phyloP scores from a whole-genome alignment of 176 grass and related monocot genomes.

The Carex pumila region DNA sequence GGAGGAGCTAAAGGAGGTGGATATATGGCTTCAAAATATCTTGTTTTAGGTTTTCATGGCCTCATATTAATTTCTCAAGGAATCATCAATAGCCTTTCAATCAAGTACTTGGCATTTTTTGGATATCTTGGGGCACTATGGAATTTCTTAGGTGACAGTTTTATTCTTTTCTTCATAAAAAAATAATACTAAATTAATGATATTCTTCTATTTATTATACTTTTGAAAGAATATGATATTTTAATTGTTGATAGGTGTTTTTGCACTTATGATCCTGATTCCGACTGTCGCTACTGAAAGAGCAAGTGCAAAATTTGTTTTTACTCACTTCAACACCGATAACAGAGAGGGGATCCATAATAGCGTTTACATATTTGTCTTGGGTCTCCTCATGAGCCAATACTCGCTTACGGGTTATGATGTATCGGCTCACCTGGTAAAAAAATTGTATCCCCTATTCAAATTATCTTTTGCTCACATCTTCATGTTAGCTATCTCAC shows the following conservation, averaged over 20 bases:
- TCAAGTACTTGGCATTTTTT: slow-evolving; percentile 40
- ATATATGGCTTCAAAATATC: slow-evolving; percentile 63
- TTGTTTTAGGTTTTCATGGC: slow-evolving; percentile 47
- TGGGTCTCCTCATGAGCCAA: slow-evolving; percentile 64
- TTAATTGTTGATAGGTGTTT: slow-evolving; percentile 15
- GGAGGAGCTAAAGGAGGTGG: slow-evolving; percentile 55
- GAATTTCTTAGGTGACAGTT: slow-evolving; percentile 36
- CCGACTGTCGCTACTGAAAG: slow-evolving; percentile 40
- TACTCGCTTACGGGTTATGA: slow-evolving; percentile 64
- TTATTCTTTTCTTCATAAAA: not conserved
- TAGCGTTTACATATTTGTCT: slow-evolving; percentile 49
- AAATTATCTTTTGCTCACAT: not conserved
- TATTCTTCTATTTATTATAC: not conserved
- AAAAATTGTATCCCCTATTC: not conserved
- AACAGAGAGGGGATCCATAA: slow-evolving; percentile 43
- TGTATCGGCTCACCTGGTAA: slow-evolving; percentile 72
- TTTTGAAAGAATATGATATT: too few relatives aligned
- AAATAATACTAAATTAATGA: not conserved
- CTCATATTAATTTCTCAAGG: slow-evolving; percentile 44
- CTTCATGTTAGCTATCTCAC: not conserved
- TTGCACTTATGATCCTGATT: slow-evolving; percentile 45
- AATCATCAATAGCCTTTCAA: slow-evolving; percentile 66
- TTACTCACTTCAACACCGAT: slow-evolving; percentile 53
- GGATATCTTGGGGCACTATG: slow-evolving; percentile 52
- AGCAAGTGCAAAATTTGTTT: slow-evolving; percentile 38